Percentiles rank a stretch among this genome's conserved stretches.
Conservation (phyloP, 441 rosid genomes). For the Euphorbia schlechtendalii region DNA sequence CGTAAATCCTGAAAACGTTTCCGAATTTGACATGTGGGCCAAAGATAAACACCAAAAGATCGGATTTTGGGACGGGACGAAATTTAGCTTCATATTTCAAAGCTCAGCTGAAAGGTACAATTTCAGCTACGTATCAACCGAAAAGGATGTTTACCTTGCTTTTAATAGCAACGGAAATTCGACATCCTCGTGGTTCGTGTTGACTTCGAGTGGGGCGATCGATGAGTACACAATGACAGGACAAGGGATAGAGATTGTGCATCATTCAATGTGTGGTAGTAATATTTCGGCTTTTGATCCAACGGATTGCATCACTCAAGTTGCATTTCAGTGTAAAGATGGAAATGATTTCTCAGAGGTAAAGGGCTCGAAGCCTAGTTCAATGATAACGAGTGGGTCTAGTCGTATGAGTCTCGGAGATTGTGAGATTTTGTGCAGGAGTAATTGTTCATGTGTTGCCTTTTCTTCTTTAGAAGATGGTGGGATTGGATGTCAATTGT, state of each 20-base stretch:
- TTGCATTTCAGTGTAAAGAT: neutral
- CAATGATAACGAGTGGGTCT: neutral
- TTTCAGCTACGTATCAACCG: constrained; percentile 9
- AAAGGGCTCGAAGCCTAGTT: neutral
- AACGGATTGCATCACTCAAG: neutral
- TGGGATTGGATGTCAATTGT: neutral
- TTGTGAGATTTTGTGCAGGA: constrained; percentile 8
- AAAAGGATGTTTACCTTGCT: neutral
- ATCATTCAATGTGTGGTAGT: neutral
- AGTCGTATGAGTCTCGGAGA: neutral
- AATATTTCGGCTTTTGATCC: neutral
- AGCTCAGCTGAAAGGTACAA: neutral
- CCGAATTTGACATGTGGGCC: neutral
- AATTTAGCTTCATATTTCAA: neutral
- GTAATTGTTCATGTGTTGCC: constrained; percentile 2
- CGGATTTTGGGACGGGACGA: constrained; percentile 6
- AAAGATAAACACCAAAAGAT: neutral
- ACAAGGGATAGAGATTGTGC: neutral
- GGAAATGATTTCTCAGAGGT: neutral
- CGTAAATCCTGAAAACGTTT: neutral
- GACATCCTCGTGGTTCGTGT: neutral
- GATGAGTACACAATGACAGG: neutral
- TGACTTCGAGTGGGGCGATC: neutral
- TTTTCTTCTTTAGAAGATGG: constrained; percentile 4
- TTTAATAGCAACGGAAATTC: neutral